Base-by-base conservation (phyloP, 164 flowering plant genomes). In the Aristolochia californica region DNA sequence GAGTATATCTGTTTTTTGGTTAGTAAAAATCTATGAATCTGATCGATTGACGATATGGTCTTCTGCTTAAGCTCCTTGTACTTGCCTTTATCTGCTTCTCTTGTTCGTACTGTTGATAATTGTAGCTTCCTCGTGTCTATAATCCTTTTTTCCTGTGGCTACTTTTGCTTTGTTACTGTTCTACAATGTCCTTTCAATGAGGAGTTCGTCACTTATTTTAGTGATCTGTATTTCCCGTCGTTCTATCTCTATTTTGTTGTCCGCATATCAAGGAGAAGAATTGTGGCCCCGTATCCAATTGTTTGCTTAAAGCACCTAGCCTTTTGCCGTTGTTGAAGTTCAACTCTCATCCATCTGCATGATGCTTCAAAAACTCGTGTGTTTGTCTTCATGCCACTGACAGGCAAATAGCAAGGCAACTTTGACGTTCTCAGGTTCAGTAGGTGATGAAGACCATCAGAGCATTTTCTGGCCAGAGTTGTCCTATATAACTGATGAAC, bases 331-430 rank as follows among this genome's bases (percentile, higher is more conserved):
- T 5, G 23, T 21, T 18, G 13, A 18, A 1, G n/a, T 49, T 5
- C 24, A 24, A 20, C 23, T 14, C 15, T 50, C 26, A 50, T 16
- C 21, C 40, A 13, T 14, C 38, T 1, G 26, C 9, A 8, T 51
- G 14, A 17, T 14, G 25, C 20, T 60, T 24, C 13, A 43, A 12
- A 20, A 20, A 17, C 7, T 13, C 30, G 23, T 56, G 20, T 30
- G 13, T 56, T 12, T 24, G 47, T 48, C 25, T n/a, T n/a, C n/a
- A n/a, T n/a, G n/a, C n/a, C n/a, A n/a, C 58, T 38, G 56, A 57
- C 71, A 88, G 98, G 88, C 86, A 43, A 88, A 84, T 68, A 82
- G 78, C 80, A 82, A 86, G 75, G 95, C 88, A 26, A 83, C 88
- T 0, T 66, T 91, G 18, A 77, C 88, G 88, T 77, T 91, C 70